phyloP scores from a whole-genome alignment of 805 yeast species.

The Metschnikowia hibisci region DNA sequence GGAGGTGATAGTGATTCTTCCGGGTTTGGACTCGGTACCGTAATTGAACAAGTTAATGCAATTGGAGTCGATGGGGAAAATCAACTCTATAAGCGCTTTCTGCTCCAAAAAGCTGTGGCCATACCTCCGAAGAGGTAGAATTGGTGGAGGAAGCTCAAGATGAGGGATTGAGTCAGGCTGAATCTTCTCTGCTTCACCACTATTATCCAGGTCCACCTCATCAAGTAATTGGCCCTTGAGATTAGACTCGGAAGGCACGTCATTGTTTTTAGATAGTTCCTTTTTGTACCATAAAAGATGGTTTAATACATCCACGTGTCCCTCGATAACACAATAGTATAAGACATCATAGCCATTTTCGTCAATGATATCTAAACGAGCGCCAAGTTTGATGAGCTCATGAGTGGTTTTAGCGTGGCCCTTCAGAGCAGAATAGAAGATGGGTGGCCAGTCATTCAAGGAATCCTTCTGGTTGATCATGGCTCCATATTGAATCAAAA shows the following conservation, averaged over 20 bases:
- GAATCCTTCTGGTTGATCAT: conserved; percentile 77
- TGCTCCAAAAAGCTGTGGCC: conserved; percentile 95
- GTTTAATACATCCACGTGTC: conserved; percentile 78
- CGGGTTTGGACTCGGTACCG: conserved; percentile 52
- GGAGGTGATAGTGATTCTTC: conserved; percentile 79
- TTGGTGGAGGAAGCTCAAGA: conserved; percentile 90
- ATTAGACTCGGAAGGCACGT: neutral
- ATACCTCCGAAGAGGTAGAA: conserved; percentile 86
- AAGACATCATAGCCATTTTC: conserved; percentile 77
- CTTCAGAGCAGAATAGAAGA: conserved; percentile 84
- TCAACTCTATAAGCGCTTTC: conserved; percentile 76
- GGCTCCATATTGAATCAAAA: conserved; percentile 66
- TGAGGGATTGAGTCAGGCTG: conserved; percentile 80
- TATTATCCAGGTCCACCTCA: conserved; percentile 34
- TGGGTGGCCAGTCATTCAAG: conserved; percentile 89
- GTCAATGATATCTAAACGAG: conserved; percentile 64
- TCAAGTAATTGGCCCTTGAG: conserved; percentile 18
- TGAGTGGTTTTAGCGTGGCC: conserved; percentile 72
- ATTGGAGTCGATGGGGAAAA: conserved; percentile 50
- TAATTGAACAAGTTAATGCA: conserved; percentile 46
- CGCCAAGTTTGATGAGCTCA: conserved; percentile 69
- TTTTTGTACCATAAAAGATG: conserved; percentile 48
- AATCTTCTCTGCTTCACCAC: conserved; percentile 27
- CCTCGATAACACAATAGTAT: conserved; percentile 92
- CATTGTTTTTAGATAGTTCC: conserved; percentile 7